Percentiles rank a stretch among this genome's conserved stretches.
phyloP scores from a whole-genome alignment of 768 basidiomycete species.

The Rossbeevera mucosa region DNA sequence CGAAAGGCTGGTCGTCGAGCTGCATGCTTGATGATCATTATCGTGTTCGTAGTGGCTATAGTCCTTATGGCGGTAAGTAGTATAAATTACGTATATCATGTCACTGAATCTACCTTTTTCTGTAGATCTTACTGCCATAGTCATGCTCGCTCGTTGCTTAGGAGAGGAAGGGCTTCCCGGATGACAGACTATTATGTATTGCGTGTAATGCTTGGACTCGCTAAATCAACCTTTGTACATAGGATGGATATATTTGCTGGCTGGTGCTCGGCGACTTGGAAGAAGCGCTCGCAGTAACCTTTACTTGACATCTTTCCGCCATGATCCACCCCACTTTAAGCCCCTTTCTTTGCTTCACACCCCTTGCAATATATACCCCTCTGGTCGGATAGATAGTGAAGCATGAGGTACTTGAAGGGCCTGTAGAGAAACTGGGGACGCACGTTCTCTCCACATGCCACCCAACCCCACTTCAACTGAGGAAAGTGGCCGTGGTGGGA shows the following conservation, averaged over 20 bases:
- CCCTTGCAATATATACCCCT: background rate
- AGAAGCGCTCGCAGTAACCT: background rate
- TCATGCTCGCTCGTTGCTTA: background rate
- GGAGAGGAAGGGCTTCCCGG: background rate
- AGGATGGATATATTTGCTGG: background rate
- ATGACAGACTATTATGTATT: background rate
- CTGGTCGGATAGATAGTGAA: background rate
- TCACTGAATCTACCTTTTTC: background rate
- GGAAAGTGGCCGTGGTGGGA: background rate
- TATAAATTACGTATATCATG: background rate
- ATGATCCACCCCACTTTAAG: background rate
- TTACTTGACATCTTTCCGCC: too few species aligned
- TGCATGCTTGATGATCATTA: constrained; percentile 82
- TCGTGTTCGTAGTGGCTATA: constrained; percentile 80
- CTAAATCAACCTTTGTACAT: background rate
- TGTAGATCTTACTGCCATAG: constrained; percentile 26
- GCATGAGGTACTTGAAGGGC: background rate
- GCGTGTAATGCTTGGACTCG: background rate
- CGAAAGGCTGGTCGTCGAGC: constrained; percentile 88
- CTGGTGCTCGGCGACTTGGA: too few species aligned
- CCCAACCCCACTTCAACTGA: background rate
- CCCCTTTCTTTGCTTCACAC: background rate
- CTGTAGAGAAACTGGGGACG: background rate
- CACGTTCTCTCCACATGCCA: background rate
- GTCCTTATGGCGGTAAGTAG: constrained; percentile 86